These are phyloP conservation scores for Isoetes engelmannii DNA, from an alignment of 83 land plant species.

Conservation along the genomic window DNA sequence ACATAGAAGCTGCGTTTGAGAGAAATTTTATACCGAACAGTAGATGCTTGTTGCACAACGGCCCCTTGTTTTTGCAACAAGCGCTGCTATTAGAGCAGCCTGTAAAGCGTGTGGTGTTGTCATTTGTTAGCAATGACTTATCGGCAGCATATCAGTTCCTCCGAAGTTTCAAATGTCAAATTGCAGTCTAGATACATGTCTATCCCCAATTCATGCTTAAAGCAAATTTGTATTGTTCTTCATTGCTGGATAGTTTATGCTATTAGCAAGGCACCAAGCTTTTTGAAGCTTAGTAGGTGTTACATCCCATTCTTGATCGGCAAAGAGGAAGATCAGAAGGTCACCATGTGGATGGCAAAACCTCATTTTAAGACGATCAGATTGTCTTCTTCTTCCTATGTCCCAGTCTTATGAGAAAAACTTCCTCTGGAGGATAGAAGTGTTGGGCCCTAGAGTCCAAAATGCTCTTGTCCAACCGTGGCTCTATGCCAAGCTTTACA, in stretches of 20 bases:
- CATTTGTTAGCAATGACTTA: too few species aligned
- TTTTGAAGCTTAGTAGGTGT: slow-evolving; percentile 26
- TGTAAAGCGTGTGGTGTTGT: too few species aligned
- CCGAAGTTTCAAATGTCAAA: slow-evolving; percentile 43
- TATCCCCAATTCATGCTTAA: slow-evolving; percentile 39
- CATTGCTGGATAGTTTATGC: slow-evolving; percentile 75
- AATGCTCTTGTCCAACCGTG: slow-evolving; percentile 60
- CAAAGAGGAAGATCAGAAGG: slow-evolving; percentile 67
- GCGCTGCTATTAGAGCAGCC: too few species aligned
- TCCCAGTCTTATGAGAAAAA: slow-evolving; percentile 72
- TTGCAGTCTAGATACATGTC: slow-evolving; percentile 49
- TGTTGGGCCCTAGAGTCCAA: slow-evolving; percentile 38
- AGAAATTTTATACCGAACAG: too few species aligned
- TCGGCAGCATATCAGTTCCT: too few species aligned
- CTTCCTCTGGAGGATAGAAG: slow-evolving; percentile 68
- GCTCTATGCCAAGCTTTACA: slow-evolving; percentile 74
- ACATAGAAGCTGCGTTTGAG: too few species aligned
- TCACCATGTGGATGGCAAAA: slow-evolving; percentile 76
- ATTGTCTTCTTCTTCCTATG: slow-evolving; percentile 47
- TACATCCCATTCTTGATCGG: slow-evolving; percentile 60
- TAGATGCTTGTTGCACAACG: too few species aligned
- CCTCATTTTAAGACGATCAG: slow-evolving; percentile 64
- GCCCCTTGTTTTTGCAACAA: too few species aligned
- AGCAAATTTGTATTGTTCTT: slow-evolving; percentile 50
- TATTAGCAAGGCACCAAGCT: slow-evolving; percentile 78